A percentile compares a stretch with the other conserved stretches of the same genome.
phyloP scores from a whole-genome alignment of 2,329 filamentous ascomycete genomes.

The Samsoniella hepiali region DNA sequence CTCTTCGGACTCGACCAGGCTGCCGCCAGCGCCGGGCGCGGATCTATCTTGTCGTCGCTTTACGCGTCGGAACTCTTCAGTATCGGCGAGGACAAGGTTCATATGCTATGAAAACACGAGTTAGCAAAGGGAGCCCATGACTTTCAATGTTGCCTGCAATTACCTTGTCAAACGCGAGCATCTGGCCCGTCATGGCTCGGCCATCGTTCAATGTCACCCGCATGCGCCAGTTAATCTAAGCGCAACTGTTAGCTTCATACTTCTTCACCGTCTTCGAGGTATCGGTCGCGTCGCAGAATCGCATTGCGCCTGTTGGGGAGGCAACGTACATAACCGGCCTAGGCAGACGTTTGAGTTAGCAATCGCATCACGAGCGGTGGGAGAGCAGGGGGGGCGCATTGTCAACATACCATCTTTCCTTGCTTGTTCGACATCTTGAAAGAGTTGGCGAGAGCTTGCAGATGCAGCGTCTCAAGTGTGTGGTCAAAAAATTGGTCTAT shows the following conservation, averaged over 20 bases:
- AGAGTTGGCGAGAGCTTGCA: conserved; percentile 29
- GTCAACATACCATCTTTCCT: conserved; percentile 91
- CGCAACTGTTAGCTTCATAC: conserved; percentile 3
- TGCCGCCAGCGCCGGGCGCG: conserved; percentile 54
- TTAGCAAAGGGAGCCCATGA: conserved; percentile 16
- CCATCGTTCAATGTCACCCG: conserved; percentile 92
- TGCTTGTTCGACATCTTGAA: conserved; percentile 67
- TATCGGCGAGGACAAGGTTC: conserved; percentile 98
- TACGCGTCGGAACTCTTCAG: conserved; percentile 92
- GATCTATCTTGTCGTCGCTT: conserved; percentile 79
- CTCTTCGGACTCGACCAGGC: conserved; percentile 83
- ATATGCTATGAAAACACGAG: conserved; percentile 66
- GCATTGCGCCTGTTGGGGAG: conserved; percentile 10
- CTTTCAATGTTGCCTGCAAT: conserved; percentile 20
- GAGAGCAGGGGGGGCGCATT: conserved; percentile 31
- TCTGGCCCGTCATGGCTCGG: conserved; percentile 94
- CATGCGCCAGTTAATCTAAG: conserved; percentile 99
- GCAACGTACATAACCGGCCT: conserved; percentile 69
- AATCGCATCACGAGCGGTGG: conserved; percentile 49
- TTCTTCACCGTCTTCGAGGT: neutral
- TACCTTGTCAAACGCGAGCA: conserved; percentile 98
- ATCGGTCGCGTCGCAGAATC: conserved; percentile 18
- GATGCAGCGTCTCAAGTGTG: conserved; percentile 32
- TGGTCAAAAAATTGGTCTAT: conserved; percentile 42
- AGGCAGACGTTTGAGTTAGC: conserved; percentile 54